Evolutionary conservation across 2,329 filamentous ascomycete species (phyloP).

Genomic region (Alternaria conjuncta): DNA sequence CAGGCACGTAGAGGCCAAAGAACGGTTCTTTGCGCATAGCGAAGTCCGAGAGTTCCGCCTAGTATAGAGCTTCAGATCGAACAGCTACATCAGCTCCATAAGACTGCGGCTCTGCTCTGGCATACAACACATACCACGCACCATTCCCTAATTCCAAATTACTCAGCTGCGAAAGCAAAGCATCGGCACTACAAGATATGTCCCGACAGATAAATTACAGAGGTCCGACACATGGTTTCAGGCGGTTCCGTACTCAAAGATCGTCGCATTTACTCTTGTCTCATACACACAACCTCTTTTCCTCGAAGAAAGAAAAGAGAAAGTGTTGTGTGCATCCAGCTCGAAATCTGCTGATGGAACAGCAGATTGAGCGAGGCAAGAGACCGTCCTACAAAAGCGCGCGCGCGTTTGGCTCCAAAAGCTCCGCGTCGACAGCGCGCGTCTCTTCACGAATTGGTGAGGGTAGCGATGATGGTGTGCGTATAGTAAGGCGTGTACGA

Average conservation of each 20-base stretch:
- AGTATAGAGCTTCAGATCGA: too few relatives aligned
- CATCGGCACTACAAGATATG: conserved; percentile 30
- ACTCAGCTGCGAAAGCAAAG: too few relatives aligned
- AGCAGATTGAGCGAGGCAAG: conserved; percentile 49
- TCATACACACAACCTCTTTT: conserved; percentile 34
- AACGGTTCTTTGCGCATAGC: too few relatives aligned
- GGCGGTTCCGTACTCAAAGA: conserved; percentile 51
- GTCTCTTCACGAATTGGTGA: not conserved
- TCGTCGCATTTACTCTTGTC: conserved; percentile 48
- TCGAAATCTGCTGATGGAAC: conserved; percentile 44
- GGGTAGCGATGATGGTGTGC: too few relatives aligned
- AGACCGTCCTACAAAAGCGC: conserved; percentile 29
- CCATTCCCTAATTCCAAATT: too few relatives aligned
- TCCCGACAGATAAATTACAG: conserved; percentile 51
- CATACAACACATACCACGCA: too few relatives aligned
- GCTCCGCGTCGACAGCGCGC: not conserved
- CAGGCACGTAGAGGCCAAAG: too few relatives aligned
- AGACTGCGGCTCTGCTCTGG: too few relatives aligned
- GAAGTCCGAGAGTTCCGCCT: too few relatives aligned
- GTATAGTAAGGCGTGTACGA: not conserved
- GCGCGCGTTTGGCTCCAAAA: not conserved
- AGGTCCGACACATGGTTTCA: conserved; percentile 37
- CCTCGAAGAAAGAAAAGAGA: not conserved
- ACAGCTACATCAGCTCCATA: too few relatives aligned
- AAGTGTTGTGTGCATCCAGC: conserved; percentile 41